phyloP scores from a whole-genome alignment of 1,284 basidiomycete genomes.

The Rugosomyces carneus region DNA sequence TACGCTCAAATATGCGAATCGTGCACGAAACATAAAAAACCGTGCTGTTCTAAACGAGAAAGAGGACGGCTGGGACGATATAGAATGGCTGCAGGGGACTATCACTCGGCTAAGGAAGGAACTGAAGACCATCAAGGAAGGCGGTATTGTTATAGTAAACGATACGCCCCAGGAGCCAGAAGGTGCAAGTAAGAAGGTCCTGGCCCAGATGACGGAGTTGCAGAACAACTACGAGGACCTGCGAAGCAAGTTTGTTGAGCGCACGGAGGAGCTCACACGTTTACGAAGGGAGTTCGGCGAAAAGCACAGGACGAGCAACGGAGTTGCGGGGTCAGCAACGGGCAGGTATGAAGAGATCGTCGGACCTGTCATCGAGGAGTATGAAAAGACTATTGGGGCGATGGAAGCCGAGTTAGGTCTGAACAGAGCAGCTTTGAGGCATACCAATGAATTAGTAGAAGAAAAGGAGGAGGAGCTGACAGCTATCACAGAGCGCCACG shows the following conservation, averaged over 20 bases:
- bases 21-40: slow-evolving; percentile 97
- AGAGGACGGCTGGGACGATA: slow-evolving; percentile 97
- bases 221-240: slow-evolving; percentile 80
- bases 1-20: slow-evolving; percentile 97
- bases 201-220: slow-evolving; percentile 71
- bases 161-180: slow-evolving; percentile 37
- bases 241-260: slow-evolving; percentile 78
- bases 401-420: slow-evolving; percentile 93
- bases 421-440: slow-evolving; percentile 81
- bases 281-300: slow-evolving; percentile 73
- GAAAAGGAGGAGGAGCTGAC: slow-evolving; percentile 81
- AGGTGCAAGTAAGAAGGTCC: slow-evolving; percentile 62
- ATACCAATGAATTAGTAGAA: slow-evolving; percentile 87
- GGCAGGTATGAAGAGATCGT: slow-evolving; percentile 93
- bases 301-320: slow-evolving; percentile 57
- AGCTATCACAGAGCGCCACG: slow-evolving; percentile 58
- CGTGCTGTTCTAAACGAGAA: slow-evolving; percentile 87
- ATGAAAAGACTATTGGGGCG: slow-evolving; percentile 94
- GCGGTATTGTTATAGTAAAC: slow-evolving; percentile 32
- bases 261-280: slow-evolving; percentile 82
- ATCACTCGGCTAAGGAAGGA: slow-evolving; percentile 84
- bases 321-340: slow-evolving; percentile 48
- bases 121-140: slow-evolving; percentile 70
- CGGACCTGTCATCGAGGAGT: slow-evolving; percentile 96
- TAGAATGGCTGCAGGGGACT: slow-evolving; percentile 91